Evolutionary conservation across 352 stramenopile species (phyloP).

Genomic region (Globisporangium spiculum): DNA sequence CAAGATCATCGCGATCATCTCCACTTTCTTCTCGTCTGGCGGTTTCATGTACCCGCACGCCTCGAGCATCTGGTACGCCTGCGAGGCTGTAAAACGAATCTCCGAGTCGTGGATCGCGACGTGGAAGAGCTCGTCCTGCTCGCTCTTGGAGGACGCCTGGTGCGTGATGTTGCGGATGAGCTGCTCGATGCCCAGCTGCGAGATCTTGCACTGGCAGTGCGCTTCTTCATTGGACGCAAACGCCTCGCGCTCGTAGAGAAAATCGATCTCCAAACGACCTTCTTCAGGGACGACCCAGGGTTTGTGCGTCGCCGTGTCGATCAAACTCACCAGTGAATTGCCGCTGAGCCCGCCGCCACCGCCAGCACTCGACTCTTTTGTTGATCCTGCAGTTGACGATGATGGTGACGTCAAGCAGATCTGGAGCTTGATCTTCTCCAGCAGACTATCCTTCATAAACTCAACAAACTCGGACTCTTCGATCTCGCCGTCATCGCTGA

Average conservation of each 20-base stretch:
- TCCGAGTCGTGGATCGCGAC: constrained; percentile 78
- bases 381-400: neutral
- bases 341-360: neutral
- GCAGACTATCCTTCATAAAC: constrained; percentile 68
- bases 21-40: constrained; percentile 44
- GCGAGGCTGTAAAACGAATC: constrained; percentile 69
- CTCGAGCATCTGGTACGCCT: constrained; percentile 82
- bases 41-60: constrained; percentile 63
- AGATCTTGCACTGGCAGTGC: constrained; percentile 52
- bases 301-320: constrained; percentile 55
- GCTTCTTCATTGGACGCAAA: constrained; percentile 59
- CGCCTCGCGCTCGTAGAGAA: constrained; percentile 74
- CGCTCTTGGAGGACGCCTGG: constrained; percentile 45
- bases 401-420: constrained; percentile 12
- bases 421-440: constrained; percentile 59
- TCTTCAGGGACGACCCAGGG: constrained; percentile 64
- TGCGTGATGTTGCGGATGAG: constrained; percentile 71
- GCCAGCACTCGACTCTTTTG: neutral
- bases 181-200: constrained; percentile 62
- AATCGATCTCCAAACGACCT: constrained; percentile 68
- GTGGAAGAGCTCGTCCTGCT: constrained; percentile 77
- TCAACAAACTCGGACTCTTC: constrained; percentile 81
- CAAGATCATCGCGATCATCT: constrained; percentile 68
- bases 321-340: constrained; percentile 25
- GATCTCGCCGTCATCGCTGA: constrained; percentile 76